Conservation (phyloP, 306 rosid species). For the Pyrus communis region DNA sequence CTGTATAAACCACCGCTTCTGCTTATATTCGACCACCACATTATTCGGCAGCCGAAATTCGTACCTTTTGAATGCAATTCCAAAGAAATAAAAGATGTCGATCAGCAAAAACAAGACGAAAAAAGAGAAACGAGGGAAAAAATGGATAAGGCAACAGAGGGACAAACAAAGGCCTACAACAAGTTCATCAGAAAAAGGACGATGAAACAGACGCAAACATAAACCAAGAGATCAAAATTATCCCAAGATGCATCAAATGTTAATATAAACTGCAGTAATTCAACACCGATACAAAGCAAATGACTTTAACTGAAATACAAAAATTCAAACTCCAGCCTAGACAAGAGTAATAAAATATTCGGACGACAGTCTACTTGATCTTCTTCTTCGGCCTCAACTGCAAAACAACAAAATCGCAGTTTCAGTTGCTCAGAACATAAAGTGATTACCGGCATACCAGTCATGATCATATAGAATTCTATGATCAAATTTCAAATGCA, state of each 20-base stretch:
- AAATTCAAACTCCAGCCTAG: neutral
- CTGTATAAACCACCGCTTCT: too few species aligned
- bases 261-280: neutral
- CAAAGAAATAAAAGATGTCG: too few species aligned
- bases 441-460: neutral
- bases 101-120: too few species aligned
- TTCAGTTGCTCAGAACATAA: neutral
- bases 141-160: too few species aligned
- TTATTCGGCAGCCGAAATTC: too few species aligned
- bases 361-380: constrained; percentile 44
- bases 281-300: neutral
- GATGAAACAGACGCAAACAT: neutral
- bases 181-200: too few species aligned
- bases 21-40: too few species aligned
- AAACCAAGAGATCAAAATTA: neutral
- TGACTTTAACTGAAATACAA: neutral
- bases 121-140: too few species aligned
- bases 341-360: neutral
- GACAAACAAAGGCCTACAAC: too few species aligned
- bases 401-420: neutral
- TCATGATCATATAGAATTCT: neutral
- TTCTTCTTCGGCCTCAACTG: constrained; percentile 91
- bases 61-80: too few species aligned
- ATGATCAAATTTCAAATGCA: neutral
- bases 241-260: neutral